These are phyloP conservation scores for Ceratocystis cubensis DNA, from an alignment of 2,329 filamentous ascomycete species.

Conservation along the genomic window DNA sequence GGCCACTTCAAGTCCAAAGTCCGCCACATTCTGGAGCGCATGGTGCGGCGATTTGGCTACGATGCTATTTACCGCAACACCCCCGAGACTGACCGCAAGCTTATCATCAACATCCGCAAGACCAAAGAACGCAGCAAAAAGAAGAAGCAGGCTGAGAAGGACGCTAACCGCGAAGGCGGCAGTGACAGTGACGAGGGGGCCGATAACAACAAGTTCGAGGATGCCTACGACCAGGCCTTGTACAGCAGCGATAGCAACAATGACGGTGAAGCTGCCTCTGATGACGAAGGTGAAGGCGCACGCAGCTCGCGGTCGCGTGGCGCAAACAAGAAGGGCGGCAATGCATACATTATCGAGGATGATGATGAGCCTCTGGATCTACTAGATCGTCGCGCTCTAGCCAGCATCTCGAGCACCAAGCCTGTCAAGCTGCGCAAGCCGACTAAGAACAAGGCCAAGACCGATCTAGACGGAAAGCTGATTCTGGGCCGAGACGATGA, in stretches of 20 bases:
- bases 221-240: constrained; percentile 90
- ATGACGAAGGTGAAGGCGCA: constrained; percentile 27
- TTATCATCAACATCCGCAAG: constrained; percentile 91
- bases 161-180: constrained; percentile 29
- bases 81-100: constrained; percentile 75
- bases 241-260: constrained; percentile 65
- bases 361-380: constrained; percentile 92
- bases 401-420: constrained; percentile 85
- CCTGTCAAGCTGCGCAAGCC: constrained; percentile 52
- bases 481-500: constrained; percentile 51
- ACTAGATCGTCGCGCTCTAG: constrained; percentile 75
- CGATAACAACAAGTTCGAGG: constrained; percentile 58
- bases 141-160: constrained; percentile 61
- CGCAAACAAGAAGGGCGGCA: constrained; percentile 44
- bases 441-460: constrained; percentile 50
- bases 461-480: constrained; percentile 67
- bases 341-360: constrained; percentile 83
- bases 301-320: constrained; percentile 23
- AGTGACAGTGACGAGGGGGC: constrained; percentile 24
- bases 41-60: constrained; percentile 82
- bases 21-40: constrained; percentile 91
- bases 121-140: constrained; percentile 81
- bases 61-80: constrained; percentile 67
- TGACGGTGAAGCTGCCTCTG: constrained; percentile 45
- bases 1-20: constrained; percentile 94